phyloP scores from a whole-genome alignment of 768 basidiomycete genomes.

The Galerina sulciceps region DNA sequence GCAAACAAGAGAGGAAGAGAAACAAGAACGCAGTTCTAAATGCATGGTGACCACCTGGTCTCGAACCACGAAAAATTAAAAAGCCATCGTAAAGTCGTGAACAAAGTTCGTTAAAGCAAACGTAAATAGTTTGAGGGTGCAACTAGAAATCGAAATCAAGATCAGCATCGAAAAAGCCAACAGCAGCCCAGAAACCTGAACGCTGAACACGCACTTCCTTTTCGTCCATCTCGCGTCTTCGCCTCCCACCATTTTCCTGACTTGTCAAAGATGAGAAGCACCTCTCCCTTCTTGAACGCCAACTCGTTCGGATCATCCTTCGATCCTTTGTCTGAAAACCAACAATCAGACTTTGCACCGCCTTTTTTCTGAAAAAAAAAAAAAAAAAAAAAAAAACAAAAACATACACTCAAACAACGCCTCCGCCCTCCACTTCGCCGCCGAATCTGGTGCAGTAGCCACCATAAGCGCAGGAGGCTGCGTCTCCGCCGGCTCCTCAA shows the following conservation, averaged over 20 bases:
- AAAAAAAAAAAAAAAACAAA: constrained; percentile 1
- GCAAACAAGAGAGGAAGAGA: too few species aligned
- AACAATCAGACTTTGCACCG: constrained; percentile 8
- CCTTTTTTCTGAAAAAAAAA: neutral
- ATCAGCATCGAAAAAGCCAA: neutral
- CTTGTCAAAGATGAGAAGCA: constrained; percentile 80
- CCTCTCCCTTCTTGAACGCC: constrained; percentile 83
- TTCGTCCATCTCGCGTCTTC: constrained; percentile 61
- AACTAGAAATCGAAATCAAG: constrained; percentile 26
- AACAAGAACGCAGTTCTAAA: neutral
- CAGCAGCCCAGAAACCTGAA: neutral
- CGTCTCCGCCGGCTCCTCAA: neutral
- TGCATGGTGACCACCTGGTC: neutral
- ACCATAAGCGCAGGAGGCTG: neutral
- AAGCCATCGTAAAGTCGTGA: neutral
- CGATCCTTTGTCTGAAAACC: constrained; percentile 32
- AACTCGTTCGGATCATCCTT: constrained; percentile 86
- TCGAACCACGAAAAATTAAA: neutral
- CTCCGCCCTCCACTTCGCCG: constrained; percentile 30
- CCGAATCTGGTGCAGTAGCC: constrained; percentile 7
- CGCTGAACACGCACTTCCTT: constrained; percentile 63
- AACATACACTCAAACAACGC: constrained; percentile 53
- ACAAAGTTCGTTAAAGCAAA: constrained; percentile 17
- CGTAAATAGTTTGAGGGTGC: constrained; percentile 46
- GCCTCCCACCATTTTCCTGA: constrained; percentile 89